phyloP scores from a whole-genome alignment of 2,329 filamentous ascomycete species.

The Pyrenophora teres region DNA sequence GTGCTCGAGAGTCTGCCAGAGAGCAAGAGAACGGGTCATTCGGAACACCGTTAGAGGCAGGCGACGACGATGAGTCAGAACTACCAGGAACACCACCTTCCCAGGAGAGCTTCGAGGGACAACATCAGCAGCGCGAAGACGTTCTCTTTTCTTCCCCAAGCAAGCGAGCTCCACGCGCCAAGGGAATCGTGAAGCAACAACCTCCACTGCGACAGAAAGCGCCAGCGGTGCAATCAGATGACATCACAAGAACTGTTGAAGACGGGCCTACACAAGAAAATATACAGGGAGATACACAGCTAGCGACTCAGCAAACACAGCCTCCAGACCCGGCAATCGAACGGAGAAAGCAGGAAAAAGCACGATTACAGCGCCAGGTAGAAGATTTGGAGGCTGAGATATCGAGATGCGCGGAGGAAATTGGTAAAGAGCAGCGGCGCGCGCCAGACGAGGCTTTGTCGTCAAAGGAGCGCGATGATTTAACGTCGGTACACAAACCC shows the following conservation, averaged over 20 bases:
- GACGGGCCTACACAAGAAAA: slow-evolving; percentile 10
- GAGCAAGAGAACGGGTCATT: slow-evolving; percentile 7
- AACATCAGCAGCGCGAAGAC: slow-evolving; percentile 29
- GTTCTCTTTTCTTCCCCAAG: slow-evolving; percentile 40
- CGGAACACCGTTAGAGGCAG: background rate
- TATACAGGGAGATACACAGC: background rate
- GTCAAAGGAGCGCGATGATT: slow-evolving; percentile 27
- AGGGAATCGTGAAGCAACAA: slow-evolving; percentile 17
- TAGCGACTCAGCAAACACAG: slow-evolving; percentile 6
- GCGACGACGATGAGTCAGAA: slow-evolving; percentile 18
- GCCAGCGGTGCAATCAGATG: slow-evolving; percentile 19
- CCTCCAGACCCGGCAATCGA: slow-evolving; percentile 32
- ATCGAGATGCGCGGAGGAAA: slow-evolving; percentile 32
- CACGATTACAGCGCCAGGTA: slow-evolving; percentile 34
- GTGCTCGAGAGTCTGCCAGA: background rate
- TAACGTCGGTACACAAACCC: slow-evolving; percentile 23
- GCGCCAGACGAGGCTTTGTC: slow-evolving; percentile 14
- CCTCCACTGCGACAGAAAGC: slow-evolving; percentile 22
- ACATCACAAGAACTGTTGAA: slow-evolving; percentile 14
- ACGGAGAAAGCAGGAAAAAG: slow-evolving; percentile 38
- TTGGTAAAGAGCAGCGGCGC: slow-evolving; percentile 33
- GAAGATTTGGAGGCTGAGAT: slow-evolving; percentile 41
- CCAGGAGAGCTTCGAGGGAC: slow-evolving; percentile 14
- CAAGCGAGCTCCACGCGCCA: slow-evolving; percentile 33
- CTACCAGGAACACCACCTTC: slow-evolving; percentile 27